phyloP scores from a whole-genome alignment of 2,329 filamentous ascomycete genomes.

The Arthrobotrys sphaeroides region DNA sequence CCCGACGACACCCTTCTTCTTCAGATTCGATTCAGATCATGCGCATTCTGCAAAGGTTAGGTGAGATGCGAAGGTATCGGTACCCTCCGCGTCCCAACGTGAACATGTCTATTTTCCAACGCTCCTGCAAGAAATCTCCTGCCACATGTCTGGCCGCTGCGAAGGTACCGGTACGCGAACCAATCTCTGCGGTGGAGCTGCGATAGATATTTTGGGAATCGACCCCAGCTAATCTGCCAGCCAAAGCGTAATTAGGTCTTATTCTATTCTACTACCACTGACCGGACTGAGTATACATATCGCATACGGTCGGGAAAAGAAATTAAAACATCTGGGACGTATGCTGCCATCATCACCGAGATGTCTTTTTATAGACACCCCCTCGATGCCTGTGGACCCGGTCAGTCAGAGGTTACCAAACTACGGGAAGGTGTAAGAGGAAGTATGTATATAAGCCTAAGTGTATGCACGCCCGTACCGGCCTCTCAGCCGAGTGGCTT shows the following conservation, averaged over 20 bases:
- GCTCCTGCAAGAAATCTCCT: not conserved
- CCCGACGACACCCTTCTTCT: not conserved
- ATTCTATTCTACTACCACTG: not conserved
- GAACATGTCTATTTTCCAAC: not conserved
- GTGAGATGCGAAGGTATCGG: not conserved
- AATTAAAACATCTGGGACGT: too few species aligned
- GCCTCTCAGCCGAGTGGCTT: conserved; percentile 43
- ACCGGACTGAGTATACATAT: too few species aligned
- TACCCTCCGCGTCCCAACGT: conserved; percentile 4
- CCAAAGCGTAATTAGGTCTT: not conserved
- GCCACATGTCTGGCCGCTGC: not conserved
- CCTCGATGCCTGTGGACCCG: too few species aligned
- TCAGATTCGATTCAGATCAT: not conserved
- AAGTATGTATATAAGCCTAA: too few species aligned
- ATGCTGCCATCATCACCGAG: not conserved
- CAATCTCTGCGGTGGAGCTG: conserved; percentile 33
- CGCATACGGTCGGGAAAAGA: not conserved
- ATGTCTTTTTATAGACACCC: conserved; percentile 13
- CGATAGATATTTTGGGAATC: conserved; percentile 31
- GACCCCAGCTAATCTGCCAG: not conserved
- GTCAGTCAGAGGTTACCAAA: too few species aligned
- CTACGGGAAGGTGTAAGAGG: too few species aligned
- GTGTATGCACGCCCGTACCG: not conserved
- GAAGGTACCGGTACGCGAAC: not conserved
- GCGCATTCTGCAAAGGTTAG: not conserved